Percentiles rank a stretch among this genome's conserved stretches.
These are phyloP conservation scores for Botrytis paeoniae DNA, from an alignment of 2,329 filamentous ascomycete genomes.

Conservation along the genomic window DNA sequence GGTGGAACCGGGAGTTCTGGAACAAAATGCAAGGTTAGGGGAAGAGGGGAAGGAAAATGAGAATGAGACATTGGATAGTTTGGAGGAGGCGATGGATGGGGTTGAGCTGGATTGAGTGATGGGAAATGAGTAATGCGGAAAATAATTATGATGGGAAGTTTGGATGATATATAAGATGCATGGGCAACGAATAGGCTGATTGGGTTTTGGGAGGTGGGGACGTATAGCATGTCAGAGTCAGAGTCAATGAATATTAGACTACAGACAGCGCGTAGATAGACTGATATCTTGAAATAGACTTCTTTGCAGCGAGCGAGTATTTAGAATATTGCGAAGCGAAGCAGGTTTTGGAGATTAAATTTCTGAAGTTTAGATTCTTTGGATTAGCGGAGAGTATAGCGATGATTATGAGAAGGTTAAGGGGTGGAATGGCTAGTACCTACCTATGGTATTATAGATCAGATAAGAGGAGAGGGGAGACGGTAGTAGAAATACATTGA, in stretches of 20 bases:
- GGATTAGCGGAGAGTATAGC: neutral
- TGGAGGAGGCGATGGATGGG: constrained; percentile 35
- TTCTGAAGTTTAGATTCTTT: neutral
- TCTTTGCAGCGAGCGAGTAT: neutral
- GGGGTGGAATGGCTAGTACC: neutral
- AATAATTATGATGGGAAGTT: neutral
- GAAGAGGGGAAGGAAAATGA: neutral
- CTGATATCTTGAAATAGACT: neutral
- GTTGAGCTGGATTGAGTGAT: constrained; percentile 36
- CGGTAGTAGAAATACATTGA: neutral
- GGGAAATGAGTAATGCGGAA: neutral
- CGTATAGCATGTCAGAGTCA: neutral
- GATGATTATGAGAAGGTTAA: neutral
- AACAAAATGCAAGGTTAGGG: constrained; percentile 21
- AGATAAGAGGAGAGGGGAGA: too few relatives aligned
- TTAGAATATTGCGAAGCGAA: neutral
- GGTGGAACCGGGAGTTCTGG: constrained; percentile 24
- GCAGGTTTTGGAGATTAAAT: neutral
- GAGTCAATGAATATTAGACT: neutral
- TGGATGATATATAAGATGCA: neutral
- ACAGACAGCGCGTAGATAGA: neutral
- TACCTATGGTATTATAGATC: neutral
- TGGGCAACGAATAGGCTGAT: neutral
- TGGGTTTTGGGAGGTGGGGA: too few relatives aligned
- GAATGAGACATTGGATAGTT: constrained; percentile 20